Evolutionary conservation across 1,284 basidiomycete genomes (phyloP).

Genomic region (Ceratobasidium sp.): DNA sequence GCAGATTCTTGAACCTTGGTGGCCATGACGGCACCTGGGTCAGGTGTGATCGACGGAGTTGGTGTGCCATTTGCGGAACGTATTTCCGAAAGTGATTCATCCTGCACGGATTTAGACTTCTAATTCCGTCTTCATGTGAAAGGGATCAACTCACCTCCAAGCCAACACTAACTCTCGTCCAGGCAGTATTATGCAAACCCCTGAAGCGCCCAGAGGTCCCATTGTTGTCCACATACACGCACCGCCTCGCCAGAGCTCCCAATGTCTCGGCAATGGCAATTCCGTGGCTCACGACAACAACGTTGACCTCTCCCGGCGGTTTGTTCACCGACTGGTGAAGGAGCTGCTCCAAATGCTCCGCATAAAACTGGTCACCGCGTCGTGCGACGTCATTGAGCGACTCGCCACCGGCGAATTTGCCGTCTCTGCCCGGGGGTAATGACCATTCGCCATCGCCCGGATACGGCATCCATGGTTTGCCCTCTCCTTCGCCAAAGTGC

Average conservation of each 20-base stretch:
- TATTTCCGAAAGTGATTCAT: conserved; percentile 26
- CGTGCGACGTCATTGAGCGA: conserved; percentile 69
- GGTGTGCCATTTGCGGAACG: neutral
- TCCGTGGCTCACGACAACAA: conserved; percentile 83
- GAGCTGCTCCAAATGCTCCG: conserved; percentile 67
- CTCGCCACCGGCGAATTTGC: conserved; percentile 76
- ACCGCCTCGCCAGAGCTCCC: conserved; percentile 39
- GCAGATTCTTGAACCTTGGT: conserved; percentile 19
- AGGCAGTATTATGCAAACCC: conserved; percentile 73
- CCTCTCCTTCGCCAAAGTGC: conserved; percentile 76
- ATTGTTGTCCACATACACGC: conserved; percentile 7
- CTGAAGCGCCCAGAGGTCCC: conserved; percentile 49
- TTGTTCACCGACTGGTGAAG: conserved; percentile 48
- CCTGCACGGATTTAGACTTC: conserved; percentile 9
- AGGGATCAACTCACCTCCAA: conserved; percentile 52
- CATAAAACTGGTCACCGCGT: conserved; percentile 65
- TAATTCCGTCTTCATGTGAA: neutral
- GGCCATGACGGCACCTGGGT: conserved; percentile 17
- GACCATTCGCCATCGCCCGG: conserved; percentile 43
- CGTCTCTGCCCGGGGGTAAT: conserved; percentile 50
- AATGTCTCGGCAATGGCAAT: conserved; percentile 68
- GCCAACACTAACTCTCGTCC: conserved; percentile 64
- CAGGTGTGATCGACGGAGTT: neutral
- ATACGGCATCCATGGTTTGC: conserved; percentile 61
- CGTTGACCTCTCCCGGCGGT: conserved; percentile 52